Conservation (phyloP, 352 stramenopile species). For the Phytophthora pseudosyringae region DNA sequence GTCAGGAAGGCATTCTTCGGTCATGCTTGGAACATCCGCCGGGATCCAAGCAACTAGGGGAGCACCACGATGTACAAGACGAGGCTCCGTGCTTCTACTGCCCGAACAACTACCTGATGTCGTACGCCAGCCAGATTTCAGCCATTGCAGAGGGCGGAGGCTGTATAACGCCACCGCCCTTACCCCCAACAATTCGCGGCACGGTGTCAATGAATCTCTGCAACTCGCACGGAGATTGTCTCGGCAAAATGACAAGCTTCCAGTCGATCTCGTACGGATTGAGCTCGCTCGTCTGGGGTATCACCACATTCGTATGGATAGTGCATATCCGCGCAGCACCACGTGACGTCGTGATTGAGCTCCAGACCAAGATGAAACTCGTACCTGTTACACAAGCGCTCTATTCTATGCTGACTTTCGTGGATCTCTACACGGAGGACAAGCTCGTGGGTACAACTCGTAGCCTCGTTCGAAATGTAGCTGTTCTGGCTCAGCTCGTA, state of each 20-base stretch:
- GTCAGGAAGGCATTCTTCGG: constrained; percentile 46
- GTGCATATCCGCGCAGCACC: constrained; percentile 54
- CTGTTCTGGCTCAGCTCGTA: constrained; percentile 49
- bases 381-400: constrained; percentile 46
- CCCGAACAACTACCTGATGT: constrained; percentile 39
- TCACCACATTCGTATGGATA: constrained; percentile 51
- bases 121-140: constrained; percentile 23
- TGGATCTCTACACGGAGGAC: constrained; percentile 41
- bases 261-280: constrained; percentile 44
- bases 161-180: constrained; percentile 30
- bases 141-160: constrained; percentile 15
- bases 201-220: constrained; percentile 64
- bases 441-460: constrained; percentile 41
- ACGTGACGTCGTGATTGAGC: constrained; percentile 48
- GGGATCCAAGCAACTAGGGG: not conserved
- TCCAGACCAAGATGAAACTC: constrained; percentile 65
- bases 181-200: constrained; percentile 45
- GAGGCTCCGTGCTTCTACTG: constrained; percentile 52
- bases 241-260: constrained; percentile 26
- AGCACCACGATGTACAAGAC: not conserved
- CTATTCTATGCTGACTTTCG: constrained; percentile 38
- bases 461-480: constrained; percentile 43
- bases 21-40: constrained; percentile 46
- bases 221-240: constrained; percentile 43
- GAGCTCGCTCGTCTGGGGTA: constrained; percentile 42